Evolutionary conservation across 257 asterid species (phyloP), one percentile per base, ranked within the genome.

Genomic region (Capsicum pubescens): DNA sequence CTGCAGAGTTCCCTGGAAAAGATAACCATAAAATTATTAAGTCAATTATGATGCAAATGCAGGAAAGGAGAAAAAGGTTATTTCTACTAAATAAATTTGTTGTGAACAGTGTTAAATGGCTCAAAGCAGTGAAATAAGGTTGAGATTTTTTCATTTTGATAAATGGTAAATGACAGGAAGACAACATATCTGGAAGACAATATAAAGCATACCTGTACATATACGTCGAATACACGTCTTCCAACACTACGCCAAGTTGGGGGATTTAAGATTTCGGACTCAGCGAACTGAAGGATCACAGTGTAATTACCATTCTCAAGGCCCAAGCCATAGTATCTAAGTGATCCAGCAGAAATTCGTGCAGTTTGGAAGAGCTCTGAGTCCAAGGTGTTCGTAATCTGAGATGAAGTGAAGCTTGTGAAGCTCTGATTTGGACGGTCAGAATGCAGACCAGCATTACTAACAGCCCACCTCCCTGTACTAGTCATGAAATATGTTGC

Each of bases 281-380:
- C 98, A 0, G 90, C 95, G 85, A 95, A 95, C 86, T 87, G 94
- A 83, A 95, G 93, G 54, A n/a, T 87, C 80, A 94, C 90, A 1
- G 89, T 92, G 91, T 95, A 95, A 84, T 91, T 90, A 9, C 98
- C 98, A 87, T 68, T 95, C 89, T 93, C 71, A 72, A 95, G 90
- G 88, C 94, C 98, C 87, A 93, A 81, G 60, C 98, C 96, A 77
- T 89, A 93, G 87, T 93, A 95, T 88, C 98, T 92, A 57, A 95
- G 89, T 7, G 98, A 95, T 81, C 96, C 91, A 58, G 97, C 94
- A 8, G 98, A 95, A 71, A 93, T 35, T 8, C 97, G 91, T 7
- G 95, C 88, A 71, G 90, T 87, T 79, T 85, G 95, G 89, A 89
- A 91, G 82, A 95, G 57, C 87, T 90, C 94, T 0, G 94, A 76